Evolutionary conservation across 2,329 filamentous ascomycete species (phyloP).

Genomic region (Colletotrichum noveboracense): DNA sequence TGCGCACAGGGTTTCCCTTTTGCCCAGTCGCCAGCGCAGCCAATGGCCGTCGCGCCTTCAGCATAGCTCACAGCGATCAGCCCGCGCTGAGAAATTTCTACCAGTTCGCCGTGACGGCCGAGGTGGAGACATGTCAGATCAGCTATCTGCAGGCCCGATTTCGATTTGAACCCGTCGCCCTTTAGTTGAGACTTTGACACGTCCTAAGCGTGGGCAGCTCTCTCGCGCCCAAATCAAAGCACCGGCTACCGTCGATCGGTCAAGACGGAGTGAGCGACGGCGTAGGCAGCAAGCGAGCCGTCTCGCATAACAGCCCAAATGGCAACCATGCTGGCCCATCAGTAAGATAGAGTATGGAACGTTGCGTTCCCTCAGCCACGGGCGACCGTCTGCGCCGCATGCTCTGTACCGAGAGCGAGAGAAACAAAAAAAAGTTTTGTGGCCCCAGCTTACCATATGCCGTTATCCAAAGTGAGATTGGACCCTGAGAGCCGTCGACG

Average conservation of each 20-base stretch:
- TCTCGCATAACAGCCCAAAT: background rate
- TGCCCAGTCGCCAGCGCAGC: background rate
- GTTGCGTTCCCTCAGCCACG: conserved; percentile 16
- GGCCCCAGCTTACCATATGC: background rate
- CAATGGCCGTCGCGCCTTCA: background rate
- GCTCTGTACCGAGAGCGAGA: background rate
- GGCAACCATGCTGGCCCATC: background rate
- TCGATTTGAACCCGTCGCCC: background rate
- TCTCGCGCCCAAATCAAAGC: background rate
- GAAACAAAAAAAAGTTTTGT: background rate
- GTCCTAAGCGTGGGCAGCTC: background rate
- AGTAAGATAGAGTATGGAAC: conserved; percentile 1
- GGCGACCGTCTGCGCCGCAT: background rate
- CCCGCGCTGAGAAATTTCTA: background rate
- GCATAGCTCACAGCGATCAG: background rate
- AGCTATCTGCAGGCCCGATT: conserved; percentile 12
- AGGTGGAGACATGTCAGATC: conserved; percentile 15
- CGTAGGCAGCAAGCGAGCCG: background rate
- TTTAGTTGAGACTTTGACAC: background rate
- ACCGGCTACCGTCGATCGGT: background rate
- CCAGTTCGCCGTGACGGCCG: background rate
- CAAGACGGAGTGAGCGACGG: background rate
- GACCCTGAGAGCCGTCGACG: background rate
- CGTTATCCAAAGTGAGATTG: background rate
- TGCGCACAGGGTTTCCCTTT: conserved; percentile 18